Base-by-base conservation (phyloP, 805 yeast genomes). In the Yamadazyma insecticola region DNA sequence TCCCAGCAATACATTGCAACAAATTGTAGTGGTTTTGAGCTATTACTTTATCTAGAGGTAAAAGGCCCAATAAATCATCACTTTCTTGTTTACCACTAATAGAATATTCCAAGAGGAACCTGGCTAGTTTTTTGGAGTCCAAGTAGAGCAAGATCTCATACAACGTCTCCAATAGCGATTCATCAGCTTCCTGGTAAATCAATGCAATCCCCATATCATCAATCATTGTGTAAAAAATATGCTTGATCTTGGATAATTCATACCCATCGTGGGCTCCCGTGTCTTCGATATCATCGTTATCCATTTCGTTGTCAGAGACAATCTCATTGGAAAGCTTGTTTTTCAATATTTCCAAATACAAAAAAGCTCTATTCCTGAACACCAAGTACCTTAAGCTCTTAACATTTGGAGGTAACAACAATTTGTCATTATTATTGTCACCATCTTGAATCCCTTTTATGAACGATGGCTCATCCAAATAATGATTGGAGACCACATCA, bases 331-430 rank as follows among this genome's bases (percentile, higher is more conserved):
- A 11, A 17, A 26, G 15, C 6, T 33, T 19, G 13, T 33, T 24
- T 28, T 41, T 56, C 40, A 64, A 41, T 5, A 63, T 51, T 18
- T 68, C 62, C 16, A 83, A 68, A 38, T 77, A 72, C 19, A 86
- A 67, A 44, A 86, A 69, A 0, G 95, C 96, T 35, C 95, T 62
- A 50, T 90, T 92, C 42, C 96, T 71, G 50, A 78, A 77, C 1
- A 82, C 81, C 43, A 92, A 62, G 48, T 84, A 88, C 30, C 95
- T 70, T 20, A 92, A 63, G 8, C 78, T 72, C 42, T 81, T 78
- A 15, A 89, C 72, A 2, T 83, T 76, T 1, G 94, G 90, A 0
- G 90, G 76, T 4, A 71, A 47, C 13, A 66, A 61, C 19, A 65
- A 43, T 24, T 61, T 68, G 33, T 72, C 67, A 2, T 44, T 39